These are phyloP conservation scores for Caryocar brasiliense DNA, from an alignment of 441 rosid species.

Conservation along the genomic window DNA sequence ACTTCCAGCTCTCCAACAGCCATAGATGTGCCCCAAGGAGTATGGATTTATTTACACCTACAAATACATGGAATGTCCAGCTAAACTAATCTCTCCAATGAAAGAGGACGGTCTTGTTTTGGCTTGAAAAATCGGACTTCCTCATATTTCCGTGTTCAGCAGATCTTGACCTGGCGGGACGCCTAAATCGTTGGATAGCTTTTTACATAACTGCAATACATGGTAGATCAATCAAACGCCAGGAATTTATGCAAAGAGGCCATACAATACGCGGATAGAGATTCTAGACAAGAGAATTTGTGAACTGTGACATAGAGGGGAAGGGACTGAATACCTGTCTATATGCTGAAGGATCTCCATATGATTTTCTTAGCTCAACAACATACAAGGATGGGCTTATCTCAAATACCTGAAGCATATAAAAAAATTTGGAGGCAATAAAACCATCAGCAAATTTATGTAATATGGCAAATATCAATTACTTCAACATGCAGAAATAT, in stretches of 20 bases:
- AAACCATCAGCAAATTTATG: neutral
- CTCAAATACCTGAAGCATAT: constrained; percentile 47
- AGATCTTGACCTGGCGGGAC: constrained; percentile 26
- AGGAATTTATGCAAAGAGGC: no score
- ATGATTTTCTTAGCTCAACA: constrained; percentile 79
- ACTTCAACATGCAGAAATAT: neutral
- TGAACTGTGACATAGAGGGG: no score
- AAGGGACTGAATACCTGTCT: constrained; percentile 80
- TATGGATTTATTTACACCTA: no score
- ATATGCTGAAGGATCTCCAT: constrained; percentile 66
- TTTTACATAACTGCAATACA: constrained; percentile 85
- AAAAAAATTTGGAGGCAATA: neutral
- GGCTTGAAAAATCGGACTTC: no score
- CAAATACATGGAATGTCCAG: no score
- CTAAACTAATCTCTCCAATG: no score
- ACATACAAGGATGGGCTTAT: constrained; percentile 72
- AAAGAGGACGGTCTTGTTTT: no score
- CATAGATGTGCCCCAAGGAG: no score
- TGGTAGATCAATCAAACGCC: no score
- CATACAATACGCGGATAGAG: no score
- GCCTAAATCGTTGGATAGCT: constrained; percentile 60
- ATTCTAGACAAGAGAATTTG: no score
- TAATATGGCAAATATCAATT: neutral
- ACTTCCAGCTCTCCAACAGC: no score
- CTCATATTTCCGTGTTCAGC: constrained; percentile 21